These are phyloP conservation scores for Psilocybe cyanescens DNA, from an alignment of 768 basidiomycete genomes.

Conservation along the genomic window DNA sequence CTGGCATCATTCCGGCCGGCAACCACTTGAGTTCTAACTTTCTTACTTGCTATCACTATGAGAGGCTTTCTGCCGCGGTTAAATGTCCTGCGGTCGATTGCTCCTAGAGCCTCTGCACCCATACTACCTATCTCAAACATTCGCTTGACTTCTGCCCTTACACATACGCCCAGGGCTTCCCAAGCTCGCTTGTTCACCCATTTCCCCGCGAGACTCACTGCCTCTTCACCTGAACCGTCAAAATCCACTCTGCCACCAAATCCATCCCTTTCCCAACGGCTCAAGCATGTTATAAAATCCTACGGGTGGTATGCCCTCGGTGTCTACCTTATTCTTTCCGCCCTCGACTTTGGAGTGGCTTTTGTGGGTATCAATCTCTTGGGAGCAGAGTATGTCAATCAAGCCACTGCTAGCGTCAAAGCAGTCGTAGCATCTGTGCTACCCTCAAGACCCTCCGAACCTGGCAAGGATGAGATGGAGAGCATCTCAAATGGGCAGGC, in stretches of 20 bases:
- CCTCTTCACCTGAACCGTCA: conserved; percentile 35
- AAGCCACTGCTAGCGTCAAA: conserved; percentile 62
- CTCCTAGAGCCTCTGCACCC: conserved; percentile 49
- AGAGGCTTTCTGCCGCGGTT: conserved; percentile 46
- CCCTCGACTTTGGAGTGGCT: conserved; percentile 82
- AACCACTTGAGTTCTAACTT: neutral
- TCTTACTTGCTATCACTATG: conserved; percentile 28
- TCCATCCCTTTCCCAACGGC: conserved; percentile 65
- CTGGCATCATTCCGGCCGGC: conserved; percentile 7
- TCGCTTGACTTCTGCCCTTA: conserved; percentile 31
- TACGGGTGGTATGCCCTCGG: conserved; percentile 98
- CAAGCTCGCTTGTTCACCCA: conserved; percentile 52
- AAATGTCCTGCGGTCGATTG: conserved; percentile 46
- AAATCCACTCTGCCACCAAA: conserved; percentile 46
- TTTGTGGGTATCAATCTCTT: conserved; percentile 85
- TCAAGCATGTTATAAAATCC: conserved; percentile 84
- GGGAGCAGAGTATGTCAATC: conserved; percentile 89
- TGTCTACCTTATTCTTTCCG: conserved; percentile 77
- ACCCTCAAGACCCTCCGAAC: conserved; percentile 60
- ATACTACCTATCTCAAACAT: conserved; percentile 51
- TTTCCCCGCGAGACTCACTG: conserved; percentile 50
- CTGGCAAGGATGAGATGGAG: conserved; percentile 69
- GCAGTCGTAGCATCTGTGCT: conserved; percentile 47
- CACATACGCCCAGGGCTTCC: conserved; percentile 28
- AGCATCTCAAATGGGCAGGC: conserved; percentile 31